phyloP scores from a whole-genome alignment of 2,329 filamentous ascomycete genomes.

The Cladosporium sp. region DNA sequence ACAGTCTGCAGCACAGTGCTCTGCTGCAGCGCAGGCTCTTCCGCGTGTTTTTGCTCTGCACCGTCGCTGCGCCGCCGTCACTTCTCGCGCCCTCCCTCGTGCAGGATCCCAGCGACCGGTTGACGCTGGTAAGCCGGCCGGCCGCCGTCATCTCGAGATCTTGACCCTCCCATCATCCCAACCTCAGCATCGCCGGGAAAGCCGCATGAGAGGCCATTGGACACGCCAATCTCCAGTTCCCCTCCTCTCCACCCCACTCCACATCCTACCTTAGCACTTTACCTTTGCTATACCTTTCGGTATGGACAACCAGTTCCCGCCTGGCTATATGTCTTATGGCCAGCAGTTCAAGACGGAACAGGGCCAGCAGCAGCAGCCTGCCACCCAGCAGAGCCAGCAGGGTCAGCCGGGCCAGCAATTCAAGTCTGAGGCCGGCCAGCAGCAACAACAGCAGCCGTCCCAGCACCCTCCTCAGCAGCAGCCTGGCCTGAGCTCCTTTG shows the following conservation, averaged over 20 bases:
- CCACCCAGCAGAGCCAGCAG: slow-evolving; percentile 25
- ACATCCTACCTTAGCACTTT: slow-evolving; percentile 18
- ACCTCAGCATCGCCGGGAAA: slow-evolving; percentile 17
- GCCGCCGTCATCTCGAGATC: slow-evolving; percentile 1
- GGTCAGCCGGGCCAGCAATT: slow-evolving; percentile 26
- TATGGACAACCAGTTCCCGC: slow-evolving; percentile 32
- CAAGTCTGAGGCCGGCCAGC: slow-evolving; percentile 25
- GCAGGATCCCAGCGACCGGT: slow-evolving; percentile 12
- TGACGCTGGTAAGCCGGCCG: slow-evolving; percentile 18
- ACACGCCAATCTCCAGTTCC: slow-evolving; percentile 21
- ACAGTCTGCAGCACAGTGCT: slow-evolving; percentile 4
- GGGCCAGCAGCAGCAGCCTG: slow-evolving; percentile 26
- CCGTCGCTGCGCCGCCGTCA: slow-evolving; percentile 7
- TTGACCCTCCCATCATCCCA: not conserved
- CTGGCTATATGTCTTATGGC: slow-evolving; percentile 30
- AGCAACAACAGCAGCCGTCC: slow-evolving; percentile 25
- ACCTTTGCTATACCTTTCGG: slow-evolving; percentile 18
- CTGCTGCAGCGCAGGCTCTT: slow-evolving; percentile 4
- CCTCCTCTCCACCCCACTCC: slow-evolving; percentile 22
- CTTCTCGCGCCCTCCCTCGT: slow-evolving; percentile 13
- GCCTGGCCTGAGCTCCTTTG: slow-evolving; percentile 27
- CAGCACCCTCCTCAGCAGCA: slow-evolving; percentile 25
- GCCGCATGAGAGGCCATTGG: slow-evolving; percentile 22
- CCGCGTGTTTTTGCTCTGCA: slow-evolving; percentile 4
- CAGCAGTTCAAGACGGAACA: slow-evolving; percentile 24